Conservation (phyloP, 2,329 filamentous ascomycete genomes). For the Nannizziopsis barbatae region DNA sequence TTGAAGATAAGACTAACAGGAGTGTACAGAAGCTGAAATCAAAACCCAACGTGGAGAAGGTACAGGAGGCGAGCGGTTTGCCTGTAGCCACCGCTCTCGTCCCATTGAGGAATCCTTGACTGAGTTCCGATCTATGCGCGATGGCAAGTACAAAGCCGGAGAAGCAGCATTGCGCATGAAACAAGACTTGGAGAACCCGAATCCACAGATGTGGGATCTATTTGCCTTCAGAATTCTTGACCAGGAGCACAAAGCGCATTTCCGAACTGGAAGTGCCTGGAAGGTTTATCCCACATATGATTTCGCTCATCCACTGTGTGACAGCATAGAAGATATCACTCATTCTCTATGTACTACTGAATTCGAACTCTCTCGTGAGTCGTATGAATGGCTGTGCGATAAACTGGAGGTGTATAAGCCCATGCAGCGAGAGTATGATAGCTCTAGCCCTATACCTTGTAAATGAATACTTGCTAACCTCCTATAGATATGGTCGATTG, state of each 20-base stretch:
- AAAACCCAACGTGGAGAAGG: constrained; percentile 71
- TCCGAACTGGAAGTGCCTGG: constrained; percentile 73
- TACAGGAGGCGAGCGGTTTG: constrained; percentile 59
- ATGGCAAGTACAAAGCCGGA: constrained; percentile 77
- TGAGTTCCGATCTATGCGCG: constrained; percentile 82
- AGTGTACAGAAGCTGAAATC: constrained; percentile 56
- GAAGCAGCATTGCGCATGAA: constrained; percentile 89
- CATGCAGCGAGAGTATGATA: constrained; percentile 76
- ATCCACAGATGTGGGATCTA: constrained; percentile 94
- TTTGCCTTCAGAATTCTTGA: constrained; percentile 73
- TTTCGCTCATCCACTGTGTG: constrained; percentile 80
- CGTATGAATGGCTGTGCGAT: constrained; percentile 85
- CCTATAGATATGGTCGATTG: constrained; percentile 46
- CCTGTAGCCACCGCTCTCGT: constrained; percentile 68
- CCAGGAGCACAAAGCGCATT: constrained; percentile 44
- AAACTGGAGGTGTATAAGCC: constrained; percentile 73
- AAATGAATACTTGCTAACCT: background rate
- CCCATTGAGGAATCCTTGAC: constrained; percentile 62
- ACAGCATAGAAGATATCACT: constrained; percentile 84
- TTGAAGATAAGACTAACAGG: background rate
- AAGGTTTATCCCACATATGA: constrained; percentile 93
- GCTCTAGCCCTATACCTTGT: background rate
- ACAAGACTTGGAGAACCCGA: constrained; percentile 67
- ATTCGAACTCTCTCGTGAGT: constrained; percentile 71
- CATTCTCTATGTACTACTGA: constrained; percentile 91